Conservation (phyloP, 257 asterid species). For the Lithospermum erythrorhizon region DNA sequence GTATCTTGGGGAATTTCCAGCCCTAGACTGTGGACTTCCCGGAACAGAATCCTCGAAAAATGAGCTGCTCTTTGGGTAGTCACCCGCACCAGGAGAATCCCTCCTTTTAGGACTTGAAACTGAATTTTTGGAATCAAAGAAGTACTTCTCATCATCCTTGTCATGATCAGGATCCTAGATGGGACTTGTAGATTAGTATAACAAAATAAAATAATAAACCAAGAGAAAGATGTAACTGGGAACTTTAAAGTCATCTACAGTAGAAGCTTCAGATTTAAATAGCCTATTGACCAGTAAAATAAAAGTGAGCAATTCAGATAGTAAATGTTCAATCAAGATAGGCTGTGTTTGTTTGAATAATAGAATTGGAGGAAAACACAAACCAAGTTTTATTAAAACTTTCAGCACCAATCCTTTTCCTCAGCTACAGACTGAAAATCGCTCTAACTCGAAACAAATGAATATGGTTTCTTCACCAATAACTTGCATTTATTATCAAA, state of each 20-base stretch:
- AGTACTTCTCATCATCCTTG: conserved; percentile 57
- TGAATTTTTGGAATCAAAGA: conserved; percentile 66
- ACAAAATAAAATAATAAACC: neutral
- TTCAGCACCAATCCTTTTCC: too few species aligned
- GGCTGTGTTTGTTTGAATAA: too few species aligned
- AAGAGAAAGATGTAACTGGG: neutral
- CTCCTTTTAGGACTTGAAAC: conserved; percentile 58
- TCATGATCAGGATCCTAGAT: conserved; percentile 55
- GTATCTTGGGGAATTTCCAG: conserved; percentile 59
- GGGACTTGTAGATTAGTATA: conserved; percentile 6
- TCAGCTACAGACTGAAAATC: too few species aligned
- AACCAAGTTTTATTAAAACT: too few species aligned
- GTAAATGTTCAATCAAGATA: too few species aligned
- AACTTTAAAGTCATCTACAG: too few species aligned
- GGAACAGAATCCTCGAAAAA: conserved; percentile 82
- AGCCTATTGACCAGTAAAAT: neutral
- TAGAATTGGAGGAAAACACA: too few species aligned
- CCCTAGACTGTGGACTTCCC: conserved; percentile 55
- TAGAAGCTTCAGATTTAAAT: neutral
- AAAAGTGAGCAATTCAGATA: too few species aligned
- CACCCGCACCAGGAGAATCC: conserved; percentile 44
- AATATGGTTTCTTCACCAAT: too few species aligned
- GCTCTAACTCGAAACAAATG: too few species aligned
- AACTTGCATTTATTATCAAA: too few species aligned
- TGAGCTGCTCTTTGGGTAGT: conserved; percentile 48